A percentile compares a stretch with the other conserved stretches of the same genome.
Conservation (phyloP, 2,329 filamentous ascomycete genomes). For the Pseudophaeomoniella oleicola region DNA sequence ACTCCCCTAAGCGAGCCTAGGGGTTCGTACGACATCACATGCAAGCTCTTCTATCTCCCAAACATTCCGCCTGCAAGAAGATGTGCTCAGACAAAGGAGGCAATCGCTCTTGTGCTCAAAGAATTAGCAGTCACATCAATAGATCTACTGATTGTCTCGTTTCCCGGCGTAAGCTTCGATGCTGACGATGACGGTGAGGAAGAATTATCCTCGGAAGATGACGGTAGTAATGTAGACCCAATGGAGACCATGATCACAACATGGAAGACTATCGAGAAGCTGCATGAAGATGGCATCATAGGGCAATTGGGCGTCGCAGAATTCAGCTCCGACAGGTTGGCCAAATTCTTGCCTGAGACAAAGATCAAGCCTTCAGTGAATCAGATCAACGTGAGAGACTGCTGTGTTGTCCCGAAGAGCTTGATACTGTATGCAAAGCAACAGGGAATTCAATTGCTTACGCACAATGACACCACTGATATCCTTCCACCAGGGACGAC, state of each 20-base stretch:
- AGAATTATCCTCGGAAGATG: slow-evolving; percentile 38
- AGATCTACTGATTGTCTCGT: slow-evolving; percentile 82
- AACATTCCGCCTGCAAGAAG: slow-evolving; percentile 50
- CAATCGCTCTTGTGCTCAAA: slow-evolving; percentile 63
- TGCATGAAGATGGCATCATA: slow-evolving; percentile 59
- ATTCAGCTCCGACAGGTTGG: slow-evolving; percentile 72
- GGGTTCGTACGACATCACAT: slow-evolving; percentile 79
- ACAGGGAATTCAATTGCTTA: slow-evolving; percentile 71
- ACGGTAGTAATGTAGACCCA: slow-evolving; percentile 38
- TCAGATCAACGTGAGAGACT: slow-evolving; percentile 93
- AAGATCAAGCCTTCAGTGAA: slow-evolving; percentile 66
- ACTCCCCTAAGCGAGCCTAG: slow-evolving; percentile 62
- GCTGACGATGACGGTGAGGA: slow-evolving; percentile 74
- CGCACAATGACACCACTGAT: slow-evolving; percentile 88
- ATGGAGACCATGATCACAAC: slow-evolving; percentile 53
- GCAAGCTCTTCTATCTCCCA: slow-evolving; percentile 88
- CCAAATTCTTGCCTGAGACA: slow-evolving; percentile 59
- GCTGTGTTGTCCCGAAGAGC: slow-evolving; percentile 86
- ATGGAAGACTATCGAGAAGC: slow-evolving; percentile 52
- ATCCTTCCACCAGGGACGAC: slow-evolving; percentile 76
- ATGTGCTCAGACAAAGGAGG: slow-evolving; percentile 58
- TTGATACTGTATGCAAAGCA: slow-evolving; percentile 73
- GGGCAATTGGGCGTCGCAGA: slow-evolving; percentile 72
- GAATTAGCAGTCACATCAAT: slow-evolving; percentile 63
- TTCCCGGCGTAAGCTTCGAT: slow-evolving; percentile 86